A percentile compares a stretch with the other conserved stretches of the same genome.
These are phyloP conservation scores for Leishmania amazonensis DNA, from an alignment of 208 protist genomes.

Conservation along the genomic window DNA sequence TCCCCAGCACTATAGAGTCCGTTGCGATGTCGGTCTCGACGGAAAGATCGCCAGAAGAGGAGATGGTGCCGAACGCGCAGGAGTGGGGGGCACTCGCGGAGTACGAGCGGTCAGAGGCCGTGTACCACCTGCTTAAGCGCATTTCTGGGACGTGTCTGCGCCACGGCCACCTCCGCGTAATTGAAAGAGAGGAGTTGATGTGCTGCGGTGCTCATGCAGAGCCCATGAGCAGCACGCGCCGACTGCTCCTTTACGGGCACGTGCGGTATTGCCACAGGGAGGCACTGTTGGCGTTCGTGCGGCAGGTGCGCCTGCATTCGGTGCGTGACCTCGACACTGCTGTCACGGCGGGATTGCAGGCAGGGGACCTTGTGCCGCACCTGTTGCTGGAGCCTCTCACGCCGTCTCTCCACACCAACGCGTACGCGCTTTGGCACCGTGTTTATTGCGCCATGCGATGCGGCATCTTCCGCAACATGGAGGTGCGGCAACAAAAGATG, in stretches of 20 bases:
- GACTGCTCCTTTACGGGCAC: conserved; percentile 65
- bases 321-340: conserved; percentile 69
- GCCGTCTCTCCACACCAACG: conserved; percentile 41
- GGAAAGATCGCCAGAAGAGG: conserved; percentile 2
- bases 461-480: conserved; percentile 67
- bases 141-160: conserved; percentile 54
- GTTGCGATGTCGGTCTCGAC: conserved; percentile 10
- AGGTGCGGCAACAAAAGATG: conserved; percentile 55
- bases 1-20: background rate
- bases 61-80: conserved; percentile 9
- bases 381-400: conserved; percentile 64
- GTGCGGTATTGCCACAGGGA: conserved; percentile 62
- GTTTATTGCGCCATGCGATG: conserved; percentile 73
- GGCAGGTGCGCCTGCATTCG: conserved; percentile 59
- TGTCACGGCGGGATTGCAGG: conserved; percentile 54
- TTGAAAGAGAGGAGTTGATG: conserved; percentile 48
- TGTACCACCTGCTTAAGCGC: conserved; percentile 48
- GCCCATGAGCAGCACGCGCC: conserved; percentile 6
- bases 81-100: conserved; percentile 66
- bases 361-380: conserved; percentile 68
- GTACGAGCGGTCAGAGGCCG: conserved; percentile 71
- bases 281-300: conserved; percentile 70
- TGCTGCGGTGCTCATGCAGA: conserved; percentile 15
- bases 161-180: conserved; percentile 47
- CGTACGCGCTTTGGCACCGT: conserved; percentile 59